These are phyloP conservation scores for Vitis amurensis DNA, from an alignment of 164 flowering plant genomes.

Conservation along the genomic window DNA sequence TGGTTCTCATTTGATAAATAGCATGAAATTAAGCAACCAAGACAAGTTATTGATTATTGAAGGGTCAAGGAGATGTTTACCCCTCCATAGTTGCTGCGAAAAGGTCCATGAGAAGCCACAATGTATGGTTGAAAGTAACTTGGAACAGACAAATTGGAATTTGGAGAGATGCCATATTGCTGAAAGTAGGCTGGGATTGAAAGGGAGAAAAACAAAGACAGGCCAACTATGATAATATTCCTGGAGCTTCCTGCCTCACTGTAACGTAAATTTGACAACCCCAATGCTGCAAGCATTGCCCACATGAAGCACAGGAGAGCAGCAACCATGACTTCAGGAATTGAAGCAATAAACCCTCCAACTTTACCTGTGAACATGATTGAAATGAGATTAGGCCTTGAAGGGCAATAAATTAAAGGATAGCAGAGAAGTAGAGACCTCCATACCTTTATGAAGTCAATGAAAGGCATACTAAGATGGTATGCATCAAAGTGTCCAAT, in stretches of 20 bases:
- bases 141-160: slow-evolving; percentile 75
- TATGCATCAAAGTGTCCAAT: too few relatives aligned
- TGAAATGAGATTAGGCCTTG: not conserved
- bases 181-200: slow-evolving; percentile 96
- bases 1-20: not conserved
- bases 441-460: too few relatives aligned
- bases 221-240: slow-evolving; percentile 91
- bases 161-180: slow-evolving; percentile 85
- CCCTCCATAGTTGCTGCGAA: slow-evolving; percentile 73
- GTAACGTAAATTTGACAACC: slow-evolving; percentile 89
- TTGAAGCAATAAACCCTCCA: slow-evolving; percentile 95
- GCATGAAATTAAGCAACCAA: not conserved
- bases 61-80: slow-evolving; percentile 42
- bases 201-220: slow-evolving; percentile 85
- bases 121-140: slow-evolving; percentile 92
- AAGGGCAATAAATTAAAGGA: too few relatives aligned
- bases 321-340: slow-evolving; percentile 94
- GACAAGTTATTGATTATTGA: not conserved
- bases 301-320: slow-evolving; percentile 96
- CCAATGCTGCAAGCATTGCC: slow-evolving; percentile 97
- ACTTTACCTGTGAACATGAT: slow-evolving; percentile 72
- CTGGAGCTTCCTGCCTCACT: slow-evolving; percentile 99
- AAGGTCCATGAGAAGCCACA: slow-evolving; percentile 95
- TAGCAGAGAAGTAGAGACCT: too few relatives aligned
- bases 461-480: too few relatives aligned